Evolutionary conservation across 306 rosid genomes (phyloP).

Genomic region (Rubus idaeus): DNA sequence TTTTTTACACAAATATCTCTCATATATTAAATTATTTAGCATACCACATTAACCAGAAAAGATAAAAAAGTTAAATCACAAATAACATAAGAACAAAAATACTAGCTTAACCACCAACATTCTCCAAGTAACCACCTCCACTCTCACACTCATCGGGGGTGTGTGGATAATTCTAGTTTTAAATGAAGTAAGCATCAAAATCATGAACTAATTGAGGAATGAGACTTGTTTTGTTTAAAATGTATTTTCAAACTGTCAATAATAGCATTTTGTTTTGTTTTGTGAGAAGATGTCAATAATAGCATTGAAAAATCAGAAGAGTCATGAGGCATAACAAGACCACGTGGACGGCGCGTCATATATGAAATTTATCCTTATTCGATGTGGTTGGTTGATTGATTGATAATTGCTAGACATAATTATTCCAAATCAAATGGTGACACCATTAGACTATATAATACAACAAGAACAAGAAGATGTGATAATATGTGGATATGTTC

Average conservation of each 20-base stretch:
- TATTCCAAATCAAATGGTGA: not conserved
- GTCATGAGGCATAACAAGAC: not conserved
- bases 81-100: too few species aligned
- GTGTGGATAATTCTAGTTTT: too few species aligned
- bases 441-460: not conserved
- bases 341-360: not conserved
- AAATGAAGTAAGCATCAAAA: not conserved
- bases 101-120: too few species aligned
- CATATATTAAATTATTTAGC: too few species aligned
- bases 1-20: too few species aligned
- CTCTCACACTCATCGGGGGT: too few species aligned
- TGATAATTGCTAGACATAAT: not conserved
- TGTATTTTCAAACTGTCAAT: not conserved
- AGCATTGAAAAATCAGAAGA: not conserved
- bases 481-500: not conserved
- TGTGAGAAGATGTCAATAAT: not conserved
- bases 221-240: not conserved
- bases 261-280: too few species aligned
- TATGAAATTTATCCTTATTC: not conserved
- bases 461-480: not conserved
- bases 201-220: not conserved
- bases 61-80: too few species aligned
- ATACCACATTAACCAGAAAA: too few species aligned
- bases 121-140: too few species aligned
- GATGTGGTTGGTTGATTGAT: conserved; percentile 1